These are phyloP conservation scores for Cryptosporidium viatorum DNA, from an alignment of 169 alveolate genomes.

Conservation along the genomic window DNA sequence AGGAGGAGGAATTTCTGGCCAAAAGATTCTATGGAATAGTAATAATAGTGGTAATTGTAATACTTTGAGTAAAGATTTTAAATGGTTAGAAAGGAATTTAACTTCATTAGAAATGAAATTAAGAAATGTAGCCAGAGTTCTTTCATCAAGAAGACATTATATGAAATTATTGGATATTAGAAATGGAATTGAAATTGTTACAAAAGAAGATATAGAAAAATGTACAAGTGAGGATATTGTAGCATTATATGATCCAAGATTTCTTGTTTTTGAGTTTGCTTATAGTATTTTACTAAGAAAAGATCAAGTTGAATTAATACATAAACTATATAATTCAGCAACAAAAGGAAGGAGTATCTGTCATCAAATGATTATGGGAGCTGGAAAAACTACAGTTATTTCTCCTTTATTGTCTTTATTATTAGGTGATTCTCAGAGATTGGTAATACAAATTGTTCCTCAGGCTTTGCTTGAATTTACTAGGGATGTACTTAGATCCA, in stretches of 20 bases:
- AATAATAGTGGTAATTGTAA: background rate
- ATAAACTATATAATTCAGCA: constrained; percentile 81
- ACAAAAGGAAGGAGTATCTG: constrained; percentile 85
- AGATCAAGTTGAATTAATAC: constrained; percentile 88
- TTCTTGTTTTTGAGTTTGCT: constrained; percentile 90
- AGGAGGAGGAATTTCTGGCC: background rate
- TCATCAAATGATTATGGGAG: constrained; percentile 95
- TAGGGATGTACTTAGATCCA: constrained; percentile 84
- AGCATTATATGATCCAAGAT: constrained; percentile 88
- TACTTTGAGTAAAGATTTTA: background rate
- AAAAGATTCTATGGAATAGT: background rate
- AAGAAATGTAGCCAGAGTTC: constrained; percentile 63
- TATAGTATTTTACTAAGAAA: constrained; percentile 87
- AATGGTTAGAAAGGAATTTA: constrained; percentile 24
- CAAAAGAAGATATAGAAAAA: background rate
- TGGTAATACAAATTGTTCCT: constrained; percentile 85
- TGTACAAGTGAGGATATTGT: constrained; percentile 1
- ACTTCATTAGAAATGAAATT: constrained; percentile 55
- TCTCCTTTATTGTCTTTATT: constrained; percentile 86
- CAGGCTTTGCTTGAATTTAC: constrained; percentile 89
- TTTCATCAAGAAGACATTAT: constrained; percentile 28
- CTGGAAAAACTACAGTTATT: constrained; percentile 93
- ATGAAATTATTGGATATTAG: background rate
- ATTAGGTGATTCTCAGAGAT: constrained; percentile 83
- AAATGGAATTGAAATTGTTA: background rate